phyloP scores from a whole-genome alignment of 495 filamentous ascomycete genomes.

The Acidiella bohemica region DNA sequence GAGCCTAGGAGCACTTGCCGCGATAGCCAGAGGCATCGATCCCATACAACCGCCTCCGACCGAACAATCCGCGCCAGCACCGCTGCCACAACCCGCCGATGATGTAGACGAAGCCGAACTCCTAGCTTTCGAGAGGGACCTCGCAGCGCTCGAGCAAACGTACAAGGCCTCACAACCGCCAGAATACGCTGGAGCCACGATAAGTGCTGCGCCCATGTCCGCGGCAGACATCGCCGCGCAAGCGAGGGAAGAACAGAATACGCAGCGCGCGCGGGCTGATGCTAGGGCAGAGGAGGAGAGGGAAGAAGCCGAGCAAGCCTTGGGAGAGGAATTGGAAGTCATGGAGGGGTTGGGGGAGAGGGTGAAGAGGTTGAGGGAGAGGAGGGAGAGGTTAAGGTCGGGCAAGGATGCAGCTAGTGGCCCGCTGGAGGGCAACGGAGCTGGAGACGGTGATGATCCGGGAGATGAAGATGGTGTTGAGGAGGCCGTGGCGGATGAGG shows the following conservation, averaged over 20 bases:
- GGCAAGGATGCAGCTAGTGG: slow-evolving; percentile 30
- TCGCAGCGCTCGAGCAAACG: slow-evolving; percentile 38
- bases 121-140: slow-evolving; percentile 82
- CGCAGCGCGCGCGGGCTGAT: slow-evolving; percentile 40
- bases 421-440: background rate
- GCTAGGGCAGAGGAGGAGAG: slow-evolving; percentile 64
- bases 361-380: slow-evolving; percentile 62
- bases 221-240: slow-evolving; percentile 61
- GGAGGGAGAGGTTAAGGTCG: slow-evolving; percentile 45
- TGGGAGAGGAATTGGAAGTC: slow-evolving; percentile 85
- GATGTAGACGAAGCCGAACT: slow-evolving; percentile 70
- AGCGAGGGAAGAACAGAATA: slow-evolving; percentile 42
- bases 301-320: slow-evolving; percentile 62
- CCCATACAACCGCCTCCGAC: background rate
- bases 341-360: slow-evolving; percentile 84
- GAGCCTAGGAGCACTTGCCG: no score
- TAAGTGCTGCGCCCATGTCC: slow-evolving; percentile 56
- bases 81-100: no score
- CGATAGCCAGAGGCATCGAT: slow-evolving; percentile 16
- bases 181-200: slow-evolving; percentile 41
- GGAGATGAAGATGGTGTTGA: slow-evolving; percentile 17
- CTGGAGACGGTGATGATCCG: slow-evolving; percentile 24
- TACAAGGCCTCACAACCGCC: slow-evolving; percentile 22
- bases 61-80: background rate
- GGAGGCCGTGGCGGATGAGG: slow-evolving; percentile 31